Evolutionary conservation across 2,329 filamentous ascomycete species (phyloP).

Genomic region (Claviceps arundinis): DNA sequence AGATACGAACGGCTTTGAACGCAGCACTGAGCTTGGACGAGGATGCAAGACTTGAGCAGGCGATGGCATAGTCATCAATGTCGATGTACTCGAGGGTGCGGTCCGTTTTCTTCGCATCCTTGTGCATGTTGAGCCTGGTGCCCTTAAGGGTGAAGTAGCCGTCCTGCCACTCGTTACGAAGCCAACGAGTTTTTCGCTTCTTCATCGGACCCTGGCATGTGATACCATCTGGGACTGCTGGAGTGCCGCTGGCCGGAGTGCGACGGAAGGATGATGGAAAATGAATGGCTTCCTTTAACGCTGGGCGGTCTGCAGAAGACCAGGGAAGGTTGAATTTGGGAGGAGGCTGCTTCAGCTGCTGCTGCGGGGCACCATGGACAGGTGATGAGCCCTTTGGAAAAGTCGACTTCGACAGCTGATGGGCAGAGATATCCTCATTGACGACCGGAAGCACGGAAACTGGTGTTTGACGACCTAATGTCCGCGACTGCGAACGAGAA

Average conservation of each 20-base stretch:
- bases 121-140: slow-evolving; percentile 63
- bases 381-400: slow-evolving; percentile 23
- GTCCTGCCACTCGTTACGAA: slow-evolving; percentile 88
- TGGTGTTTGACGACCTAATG: slow-evolving; percentile 51
- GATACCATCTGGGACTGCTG: slow-evolving; percentile 34
- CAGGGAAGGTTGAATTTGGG: slow-evolving; percentile 43
- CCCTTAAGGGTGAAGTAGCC: slow-evolving; percentile 79
- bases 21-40: slow-evolving; percentile 74
- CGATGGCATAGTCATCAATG: slow-evolving; percentile 79
- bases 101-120: slow-evolving; percentile 37
- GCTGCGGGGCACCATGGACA: slow-evolving; percentile 19
- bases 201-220: slow-evolving; percentile 81
- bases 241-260: slow-evolving; percentile 13
- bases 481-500: slow-evolving; percentile 38
- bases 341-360: slow-evolving; percentile 35
- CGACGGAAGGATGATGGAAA: slow-evolving; percentile 17
- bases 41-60: slow-evolving; percentile 63
- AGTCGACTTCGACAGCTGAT: slow-evolving; percentile 18
- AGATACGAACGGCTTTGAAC: slow-evolving; percentile 66
- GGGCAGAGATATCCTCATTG: slow-evolving; percentile 45
- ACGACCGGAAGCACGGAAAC: slow-evolving; percentile 56
- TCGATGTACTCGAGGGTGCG: slow-evolving; percentile 66
- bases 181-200: slow-evolving; percentile 79
- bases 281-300: slow-evolving; percentile 33
- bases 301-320: slow-evolving; percentile 33